These are phyloP conservation scores for Pseudogymnoascus sp. DNA, from an alignment of 2,329 filamentous ascomycete species.

Conservation along the genomic window DNA sequence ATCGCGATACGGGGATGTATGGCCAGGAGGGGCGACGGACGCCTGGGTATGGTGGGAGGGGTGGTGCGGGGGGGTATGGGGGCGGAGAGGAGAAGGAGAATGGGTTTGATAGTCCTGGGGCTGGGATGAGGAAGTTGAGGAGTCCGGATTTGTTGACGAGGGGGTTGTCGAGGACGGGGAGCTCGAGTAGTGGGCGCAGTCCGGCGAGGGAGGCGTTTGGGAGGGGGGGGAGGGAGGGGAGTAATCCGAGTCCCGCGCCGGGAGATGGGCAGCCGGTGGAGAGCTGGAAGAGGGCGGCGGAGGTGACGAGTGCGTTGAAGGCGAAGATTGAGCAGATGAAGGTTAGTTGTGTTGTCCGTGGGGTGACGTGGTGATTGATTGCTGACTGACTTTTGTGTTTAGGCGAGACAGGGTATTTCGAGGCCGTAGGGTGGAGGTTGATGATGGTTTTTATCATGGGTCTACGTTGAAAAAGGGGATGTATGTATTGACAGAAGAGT, in stretches of 20 bases:
- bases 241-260: conserved; percentile 21
- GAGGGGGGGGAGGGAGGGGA: conserved; percentile 24
- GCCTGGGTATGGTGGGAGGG: conserved; percentile 25
- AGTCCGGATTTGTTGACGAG: conserved; percentile 21
- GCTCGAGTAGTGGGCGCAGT: conserved; percentile 26
- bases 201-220: conserved; percentile 20
- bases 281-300: conserved; percentile 94
- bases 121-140: conserved; percentile 17
- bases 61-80: conserved; percentile 37
- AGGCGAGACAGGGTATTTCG: conserved; percentile 45
- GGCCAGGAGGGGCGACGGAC: conserved; percentile 9
- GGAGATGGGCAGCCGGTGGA: conserved; percentile 56
- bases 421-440: conserved; percentile 28
- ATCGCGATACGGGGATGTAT: conserved; percentile 26
- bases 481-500: not conserved
- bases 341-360: conserved; percentile 30
- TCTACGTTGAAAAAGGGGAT: not conserved
- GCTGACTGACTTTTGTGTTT: conserved; percentile 8
- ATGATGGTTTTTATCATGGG: too few species aligned
- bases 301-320: conserved; percentile 96
- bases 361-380: not conserved
- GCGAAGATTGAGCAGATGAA: conserved; percentile 99
- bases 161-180: conserved; percentile 10
- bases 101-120: conserved; percentile 26
- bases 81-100: conserved; percentile 74